These are phyloP conservation scores for Marasmius oreades DNA, from an alignment of 1,284 basidiomycete species.

Conservation along the genomic window DNA sequence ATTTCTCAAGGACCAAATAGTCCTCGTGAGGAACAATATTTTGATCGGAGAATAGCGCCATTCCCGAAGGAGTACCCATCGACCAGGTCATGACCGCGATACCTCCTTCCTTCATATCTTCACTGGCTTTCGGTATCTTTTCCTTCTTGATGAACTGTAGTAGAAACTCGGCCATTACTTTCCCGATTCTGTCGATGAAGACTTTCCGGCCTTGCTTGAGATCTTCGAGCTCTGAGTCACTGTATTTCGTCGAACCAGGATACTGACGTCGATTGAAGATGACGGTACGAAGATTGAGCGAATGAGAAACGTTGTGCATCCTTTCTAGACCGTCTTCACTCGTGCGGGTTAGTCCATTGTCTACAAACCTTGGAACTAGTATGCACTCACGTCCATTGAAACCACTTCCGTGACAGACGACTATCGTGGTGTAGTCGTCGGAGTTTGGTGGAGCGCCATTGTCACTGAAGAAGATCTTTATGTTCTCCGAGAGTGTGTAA, in stretches of 20 bases:
- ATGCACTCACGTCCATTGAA: conserved; percentile 16
- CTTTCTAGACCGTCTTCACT: conserved; percentile 24
- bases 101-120: conserved; percentile 25
- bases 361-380: too few species aligned
- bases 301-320: conserved; percentile 18
- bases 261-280: conserved; percentile 29
- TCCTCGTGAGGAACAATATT: conserved; percentile 17
- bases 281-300: conserved; percentile 27
- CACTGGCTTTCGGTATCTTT: conserved; percentile 20
- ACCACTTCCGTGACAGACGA: conserved; percentile 17
- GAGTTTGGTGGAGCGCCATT: conserved; percentile 14
- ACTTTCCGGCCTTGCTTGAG: conserved; percentile 20
- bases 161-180: conserved; percentile 24
- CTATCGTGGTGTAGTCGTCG: conserved; percentile 17
- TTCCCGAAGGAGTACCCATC: conserved; percentile 22
- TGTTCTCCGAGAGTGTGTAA: conserved; percentile 2
- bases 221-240: conserved; percentile 27
- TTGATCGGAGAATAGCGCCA: conserved; percentile 24
- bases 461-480: conserved; percentile 15
- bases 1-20: conserved; percentile 22
- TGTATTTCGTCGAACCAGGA: conserved; percentile 29
- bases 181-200: conserved; percentile 25
- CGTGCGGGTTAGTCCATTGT: background rate
- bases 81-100: conserved; percentile 33
- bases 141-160: conserved; percentile 23